Percentiles rank a stretch among this genome's conserved stretches.
phyloP scores from a whole-genome alignment of 129 eudicot species.

The Helianthus tuberosus region DNA sequence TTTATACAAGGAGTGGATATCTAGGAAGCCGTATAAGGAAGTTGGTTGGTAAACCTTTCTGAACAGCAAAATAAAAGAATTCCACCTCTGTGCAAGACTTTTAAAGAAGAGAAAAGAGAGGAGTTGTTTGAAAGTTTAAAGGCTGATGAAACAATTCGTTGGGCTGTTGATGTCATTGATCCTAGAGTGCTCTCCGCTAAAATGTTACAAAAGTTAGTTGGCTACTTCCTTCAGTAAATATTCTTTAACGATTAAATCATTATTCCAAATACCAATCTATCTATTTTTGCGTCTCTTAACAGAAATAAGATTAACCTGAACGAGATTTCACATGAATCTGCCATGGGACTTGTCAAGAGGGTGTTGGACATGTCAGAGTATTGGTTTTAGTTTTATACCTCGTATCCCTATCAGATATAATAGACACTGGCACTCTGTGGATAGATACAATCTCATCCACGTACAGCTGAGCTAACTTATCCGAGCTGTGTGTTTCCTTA shows the following conservation, averaged over 20 bases:
- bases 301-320: constrained; percentile 90
- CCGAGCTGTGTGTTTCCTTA: too few relatives aligned
- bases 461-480: too few relatives aligned
- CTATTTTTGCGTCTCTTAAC: constrained; percentile 30
- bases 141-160: constrained; percentile 73
- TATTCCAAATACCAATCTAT: background rate
- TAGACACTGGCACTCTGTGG: too few relatives aligned
- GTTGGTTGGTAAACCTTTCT: too few relatives aligned
- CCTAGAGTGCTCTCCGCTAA: constrained; percentile 93
- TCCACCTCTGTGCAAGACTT: constrained; percentile 63
- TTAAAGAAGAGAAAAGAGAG: constrained; percentile 95
- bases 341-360: constrained; percentile 82
- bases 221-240: background rate
- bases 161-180: constrained; percentile 98
- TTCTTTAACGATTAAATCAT: background rate
- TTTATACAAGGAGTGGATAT: too few relatives aligned
- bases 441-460: too few relatives aligned
- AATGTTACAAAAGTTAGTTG: constrained; percentile 86
- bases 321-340: constrained; percentile 93
- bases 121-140: constrained; percentile 83
- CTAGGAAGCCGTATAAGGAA: too few relatives aligned
- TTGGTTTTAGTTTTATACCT: too few relatives aligned
- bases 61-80: too few relatives aligned
- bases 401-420: too few relatives aligned
- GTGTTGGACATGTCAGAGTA: constrained; percentile 56